Evolutionary conservation across 208 protist genomes (phyloP).

Genomic region (Angomonas ambiguus): DNA sequence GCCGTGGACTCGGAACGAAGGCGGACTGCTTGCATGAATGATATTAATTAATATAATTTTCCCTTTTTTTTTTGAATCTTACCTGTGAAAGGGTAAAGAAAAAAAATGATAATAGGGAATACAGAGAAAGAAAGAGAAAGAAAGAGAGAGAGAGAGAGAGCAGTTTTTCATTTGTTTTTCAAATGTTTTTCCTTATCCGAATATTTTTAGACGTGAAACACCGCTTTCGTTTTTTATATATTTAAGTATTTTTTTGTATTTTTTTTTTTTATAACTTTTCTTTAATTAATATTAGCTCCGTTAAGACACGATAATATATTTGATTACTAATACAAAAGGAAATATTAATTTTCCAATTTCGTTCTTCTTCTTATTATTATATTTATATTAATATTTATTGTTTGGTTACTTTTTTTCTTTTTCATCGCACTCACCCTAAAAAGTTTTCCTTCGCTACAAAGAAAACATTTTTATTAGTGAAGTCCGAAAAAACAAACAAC

Average conservation of each 20-base stretch:
- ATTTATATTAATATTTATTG: not conserved
- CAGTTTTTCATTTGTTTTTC: constrained; percentile 14
- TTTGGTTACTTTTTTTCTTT: not conserved
- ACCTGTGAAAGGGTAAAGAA: not conserved
- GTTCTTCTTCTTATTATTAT: not conserved
- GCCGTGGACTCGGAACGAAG: constrained; percentile 85
- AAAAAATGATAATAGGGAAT: constrained; percentile 3
- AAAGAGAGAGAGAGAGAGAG: too few species aligned
- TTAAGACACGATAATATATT: too few species aligned
- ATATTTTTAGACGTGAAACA: constrained; percentile 12
- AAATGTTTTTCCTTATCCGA: not conserved
- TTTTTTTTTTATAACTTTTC: not conserved
- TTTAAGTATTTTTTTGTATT: constrained; percentile 12
- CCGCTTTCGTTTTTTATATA: not conserved
- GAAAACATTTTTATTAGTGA: too few species aligned
- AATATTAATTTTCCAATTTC: not conserved
- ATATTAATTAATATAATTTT: not conserved
- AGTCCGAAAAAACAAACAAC: too few species aligned
- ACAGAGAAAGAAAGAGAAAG: too few species aligned
- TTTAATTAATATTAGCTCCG: too few species aligned
- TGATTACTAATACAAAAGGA: not conserved
- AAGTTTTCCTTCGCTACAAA: too few species aligned
- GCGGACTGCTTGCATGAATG: constrained; percentile 58
- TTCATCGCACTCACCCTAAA: not conserved
- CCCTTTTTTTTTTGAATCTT: not conserved